phyloP scores from a whole-genome alignment of 768 basidiomycete genomes.

The Podaxis mareebaensis region DNA sequence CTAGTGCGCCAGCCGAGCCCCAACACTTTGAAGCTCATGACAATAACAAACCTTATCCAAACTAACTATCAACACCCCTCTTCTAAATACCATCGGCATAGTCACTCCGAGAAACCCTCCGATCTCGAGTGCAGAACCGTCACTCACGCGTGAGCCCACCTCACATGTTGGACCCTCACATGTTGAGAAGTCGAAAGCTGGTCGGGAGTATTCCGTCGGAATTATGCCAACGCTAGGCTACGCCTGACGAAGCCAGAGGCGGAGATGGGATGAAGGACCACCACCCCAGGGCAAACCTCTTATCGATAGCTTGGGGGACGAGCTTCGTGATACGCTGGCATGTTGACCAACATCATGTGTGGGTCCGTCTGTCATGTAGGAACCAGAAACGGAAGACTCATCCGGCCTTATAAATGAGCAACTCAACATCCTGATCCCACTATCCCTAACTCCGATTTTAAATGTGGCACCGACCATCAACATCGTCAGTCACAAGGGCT shows the following conservation, averaged over 20 bases:
- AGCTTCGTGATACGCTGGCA: constrained; percentile 1
- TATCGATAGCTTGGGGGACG: neutral
- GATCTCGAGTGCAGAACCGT: constrained; percentile 6
- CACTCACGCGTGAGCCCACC: constrained; percentile 8
- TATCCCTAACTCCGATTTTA: constrained; percentile 1
- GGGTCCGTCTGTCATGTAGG: neutral
- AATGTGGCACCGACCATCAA: neutral
- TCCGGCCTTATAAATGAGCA: neutral
- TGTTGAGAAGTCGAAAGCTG: neutral
- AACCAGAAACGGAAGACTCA: neutral
- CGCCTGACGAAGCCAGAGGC: constrained; percentile 8
- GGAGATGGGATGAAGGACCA: constrained; percentile 2
- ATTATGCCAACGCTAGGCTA: constrained; percentile 10
- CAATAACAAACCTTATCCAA: neutral
- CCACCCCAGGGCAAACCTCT: neutral
- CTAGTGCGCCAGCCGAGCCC: constrained; percentile 33
- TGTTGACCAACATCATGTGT: neutral
- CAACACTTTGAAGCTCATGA: constrained; percentile 24
- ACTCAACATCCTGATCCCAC: neutral
- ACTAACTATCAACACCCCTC: neutral
- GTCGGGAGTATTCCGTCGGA: constrained; percentile 4
- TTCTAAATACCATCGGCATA: neutral
- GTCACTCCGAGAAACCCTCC: neutral
- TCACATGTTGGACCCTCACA: constrained; percentile 14
- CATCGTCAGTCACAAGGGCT: neutral